These are phyloP conservation scores for Salvia miltiorrhiza DNA, from an alignment of 257 asterid genomes.

Conservation along the genomic window DNA sequence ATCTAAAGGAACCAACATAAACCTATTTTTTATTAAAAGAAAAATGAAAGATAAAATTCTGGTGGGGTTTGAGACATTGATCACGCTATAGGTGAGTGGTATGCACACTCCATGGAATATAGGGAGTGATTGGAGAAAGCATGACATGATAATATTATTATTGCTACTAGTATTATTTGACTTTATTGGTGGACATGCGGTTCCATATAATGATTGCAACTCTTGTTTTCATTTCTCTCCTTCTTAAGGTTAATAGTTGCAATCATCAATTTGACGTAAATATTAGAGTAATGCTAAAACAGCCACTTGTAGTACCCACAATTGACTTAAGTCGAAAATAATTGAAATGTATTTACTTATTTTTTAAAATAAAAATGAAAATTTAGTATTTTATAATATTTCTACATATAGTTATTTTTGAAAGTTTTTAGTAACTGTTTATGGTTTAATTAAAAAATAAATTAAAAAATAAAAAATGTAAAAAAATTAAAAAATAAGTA, in stretches of 20 bases:
- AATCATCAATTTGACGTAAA: constrained; percentile 21
- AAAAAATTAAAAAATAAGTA: no score
- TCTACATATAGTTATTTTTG: no score
- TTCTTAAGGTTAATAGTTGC: constrained; percentile 12
- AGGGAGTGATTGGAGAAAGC: constrained; percentile 27
- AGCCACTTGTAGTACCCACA: no score
- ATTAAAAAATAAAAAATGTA: no score
- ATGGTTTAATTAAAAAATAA: no score
- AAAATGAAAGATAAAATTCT: not conserved
- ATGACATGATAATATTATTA: not conserved
- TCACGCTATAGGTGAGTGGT: constrained; percentile 19
- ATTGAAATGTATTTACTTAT: no score
- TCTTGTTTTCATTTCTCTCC: not conserved
- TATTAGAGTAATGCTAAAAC: no score
- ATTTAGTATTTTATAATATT: no score
- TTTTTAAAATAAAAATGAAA: no score
- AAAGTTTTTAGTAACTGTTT: no score
- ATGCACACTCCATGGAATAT: constrained; percentile 12
- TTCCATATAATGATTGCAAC: constrained; percentile 14
- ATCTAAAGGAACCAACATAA: not conserved
- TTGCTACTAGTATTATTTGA: constrained; percentile 24
- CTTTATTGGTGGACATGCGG: constrained; percentile 29
- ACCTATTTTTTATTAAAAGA: not conserved
- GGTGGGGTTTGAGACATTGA: constrained; percentile 32
- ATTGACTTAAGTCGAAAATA: no score